Percentiles rank a stretch among this genome's conserved stretches.
These are phyloP conservation scores for Boletus coccyginus DNA, from an alignment of 768 basidiomycete genomes.

Conservation along the genomic window DNA sequence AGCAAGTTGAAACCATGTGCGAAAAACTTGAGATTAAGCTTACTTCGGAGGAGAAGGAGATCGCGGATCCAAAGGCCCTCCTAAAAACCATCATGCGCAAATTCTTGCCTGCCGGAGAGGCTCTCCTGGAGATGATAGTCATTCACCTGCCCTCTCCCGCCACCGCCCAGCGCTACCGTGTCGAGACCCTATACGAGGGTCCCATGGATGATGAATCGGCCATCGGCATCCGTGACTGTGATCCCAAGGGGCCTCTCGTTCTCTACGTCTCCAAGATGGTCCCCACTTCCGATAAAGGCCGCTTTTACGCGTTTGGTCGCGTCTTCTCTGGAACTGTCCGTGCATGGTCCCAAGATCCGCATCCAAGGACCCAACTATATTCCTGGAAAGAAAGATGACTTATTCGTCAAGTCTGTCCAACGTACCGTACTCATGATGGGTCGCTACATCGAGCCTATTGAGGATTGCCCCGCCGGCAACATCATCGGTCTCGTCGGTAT, in stretches of 20 bases:
- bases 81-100: conserved; percentile 99
- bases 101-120: conserved; percentile 98
- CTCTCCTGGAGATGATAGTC: conserved; percentile 99
- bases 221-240: conserved; percentile 96
- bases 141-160: conserved; percentile 97
- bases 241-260: conserved; percentile 94
- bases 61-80: conserved; percentile 85
- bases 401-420: conserved; percentile 97
- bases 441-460: conserved; percentile 96
- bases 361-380: conserved; percentile 99
- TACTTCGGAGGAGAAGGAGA: conserved; percentile 81
- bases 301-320: conserved; percentile 99
- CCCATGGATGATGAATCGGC: conserved; percentile 99
- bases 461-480: conserved; percentile 99
- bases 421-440: conserved; percentile 99
- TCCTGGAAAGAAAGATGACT: conserved; percentile 98
- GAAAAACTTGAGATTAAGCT: conserved; percentile 97
- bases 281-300: conserved; percentile 98
- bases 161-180: conserved; percentile 97
- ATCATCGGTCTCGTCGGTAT: conserved; percentile 99
- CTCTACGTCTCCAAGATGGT: conserved; percentile 99
- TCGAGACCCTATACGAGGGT: conserved; percentile 99
- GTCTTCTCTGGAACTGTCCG: conserved; percentile 98
- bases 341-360: conserved; percentile 96
- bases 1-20: conserved; percentile 74